Percentiles rank a stretch among this genome's conserved stretches.
Evolutionary conservation across 108 stramenopile genomes (phyloP).

Genomic region (Discostella stelligeroides): DNA sequence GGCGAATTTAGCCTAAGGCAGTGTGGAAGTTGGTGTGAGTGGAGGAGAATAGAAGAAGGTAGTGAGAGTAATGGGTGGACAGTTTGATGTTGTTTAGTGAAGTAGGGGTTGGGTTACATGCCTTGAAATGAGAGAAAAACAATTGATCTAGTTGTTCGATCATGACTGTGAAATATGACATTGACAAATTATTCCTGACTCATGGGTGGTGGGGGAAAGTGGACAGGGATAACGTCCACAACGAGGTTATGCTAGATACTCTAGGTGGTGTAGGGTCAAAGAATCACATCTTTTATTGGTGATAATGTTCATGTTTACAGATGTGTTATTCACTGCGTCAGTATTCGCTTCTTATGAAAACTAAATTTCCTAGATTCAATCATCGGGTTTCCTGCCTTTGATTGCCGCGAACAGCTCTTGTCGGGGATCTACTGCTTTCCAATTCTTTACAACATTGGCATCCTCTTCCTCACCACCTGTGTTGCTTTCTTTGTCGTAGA

Average conservation of each 20-base stretch:
- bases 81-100: neutral
- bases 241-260: no score
- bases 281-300: no score
- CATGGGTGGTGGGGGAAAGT: no score
- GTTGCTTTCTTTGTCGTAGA: slow-evolving; percentile 63
- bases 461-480: slow-evolving; percentile 28
- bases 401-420: slow-evolving; percentile 11
- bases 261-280: no score
- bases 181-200: no score
- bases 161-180: no score
- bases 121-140: neutral
- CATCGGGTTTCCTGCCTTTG: neutral
- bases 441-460: slow-evolving; percentile 5
- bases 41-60: neutral
- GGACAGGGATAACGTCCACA: no score
- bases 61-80: neutral
- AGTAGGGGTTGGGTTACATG: neutral
- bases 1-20: no score
- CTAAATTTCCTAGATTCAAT: no score
- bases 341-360: no score
- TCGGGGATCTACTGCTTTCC: slow-evolving; percentile 9
- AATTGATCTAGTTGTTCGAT: neutral
- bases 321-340: no score
- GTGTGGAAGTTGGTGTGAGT: neutral
- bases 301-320: no score